Evolutionary conservation across 2,329 filamentous ascomycete genomes (phyloP), one percentile per base, ranked within the genome.

Genomic region (Colletotrichum australisinense): DNA sequence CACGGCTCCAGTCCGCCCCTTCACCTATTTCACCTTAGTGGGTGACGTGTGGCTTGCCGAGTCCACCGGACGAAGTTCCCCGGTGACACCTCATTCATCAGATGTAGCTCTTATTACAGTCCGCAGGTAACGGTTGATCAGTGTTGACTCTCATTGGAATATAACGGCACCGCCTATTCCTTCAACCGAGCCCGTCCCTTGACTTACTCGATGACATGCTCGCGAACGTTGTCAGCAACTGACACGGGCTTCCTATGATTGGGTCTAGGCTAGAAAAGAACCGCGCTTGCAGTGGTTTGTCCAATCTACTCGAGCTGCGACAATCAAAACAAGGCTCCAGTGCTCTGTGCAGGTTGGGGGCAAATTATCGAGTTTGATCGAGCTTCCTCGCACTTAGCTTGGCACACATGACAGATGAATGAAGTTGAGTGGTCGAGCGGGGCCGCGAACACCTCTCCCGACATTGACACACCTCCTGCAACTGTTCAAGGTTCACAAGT

Each of bases 31-130:
- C 38, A 56, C 35, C 60, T 52, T 24, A 14, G 42, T 64, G 59
- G n/a, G 35, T 52, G 60, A 70, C 32, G 35, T 69, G 62, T 62
- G 60, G 46, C 55, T 71, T 57, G 32, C 38, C 60, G 28, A 57
- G 26, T 62, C 19, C 49, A 71, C 60, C 67, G 69, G 69, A 57
- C 19, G 38, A 59, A 35, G 57, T 57, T 60, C 56, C 63, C 63
- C 67, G 68, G 56, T 16, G 24, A 46, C 58, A 67, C 55, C 49
- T 58, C 53, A 74, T 63, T 72, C 68, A 72, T 11, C 32, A 55
- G 68, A 30, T 58, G 72, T 57, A n/a, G 42, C 35, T 60, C 60
- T 58, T 35, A 35, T 57, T 42, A 53, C 53, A 28, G 30, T 71
- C 60, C 63, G 26, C 46, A 67, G 49, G 28, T 57, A n/a, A 30